A percentile compares a stretch with the other conserved stretches of the same genome.
Evolutionary conservation across 1,284 basidiomycete species (phyloP).

Genomic region (Austropuccinia psidii): DNA sequence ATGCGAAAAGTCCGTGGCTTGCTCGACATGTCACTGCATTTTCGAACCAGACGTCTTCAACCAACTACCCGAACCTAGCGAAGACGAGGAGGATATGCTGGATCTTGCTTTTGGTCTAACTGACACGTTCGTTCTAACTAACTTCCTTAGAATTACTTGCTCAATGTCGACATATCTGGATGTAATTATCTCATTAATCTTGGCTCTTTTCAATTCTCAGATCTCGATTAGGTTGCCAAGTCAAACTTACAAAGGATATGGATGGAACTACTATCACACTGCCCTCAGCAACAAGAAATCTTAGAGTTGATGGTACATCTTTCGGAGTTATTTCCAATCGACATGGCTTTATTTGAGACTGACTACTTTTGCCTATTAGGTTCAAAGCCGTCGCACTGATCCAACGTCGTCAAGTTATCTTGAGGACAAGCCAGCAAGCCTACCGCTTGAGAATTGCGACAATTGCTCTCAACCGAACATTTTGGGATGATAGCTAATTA

Average conservation of each 20-base stretch:
- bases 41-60: slow-evolving; percentile 76
- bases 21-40: slow-evolving; percentile 95
- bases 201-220: slow-evolving; percentile 43
- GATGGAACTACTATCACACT: slow-evolving; percentile 80
- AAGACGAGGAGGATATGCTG: slow-evolving; percentile 98
- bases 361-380: too few species aligned
- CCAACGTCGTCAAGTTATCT: too few species aligned
- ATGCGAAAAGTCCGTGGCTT: slow-evolving; percentile 93
- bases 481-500: too few species aligned
- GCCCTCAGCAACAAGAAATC: slow-evolving; percentile 88
- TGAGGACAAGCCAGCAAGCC: too few species aligned
- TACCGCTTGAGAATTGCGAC: too few species aligned
- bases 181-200: not conserved
- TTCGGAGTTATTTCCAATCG: not conserved
- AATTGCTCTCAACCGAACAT: too few species aligned
- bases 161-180: not conserved
- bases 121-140: slow-evolving; percentile 63
- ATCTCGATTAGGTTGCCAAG: slow-evolving; percentile 64
- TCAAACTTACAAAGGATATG: slow-evolving; percentile 68
- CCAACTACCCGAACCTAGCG: slow-evolving; percentile 76
- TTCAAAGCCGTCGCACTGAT: too few species aligned
- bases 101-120: slow-evolving; percentile 96
- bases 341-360: not conserved
- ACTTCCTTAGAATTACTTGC: not conserved
- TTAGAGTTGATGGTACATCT: slow-evolving; percentile 80